Conservation (phyloP, 2,329 filamentous ascomycete species). For the Fusarium stilboides region DNA sequence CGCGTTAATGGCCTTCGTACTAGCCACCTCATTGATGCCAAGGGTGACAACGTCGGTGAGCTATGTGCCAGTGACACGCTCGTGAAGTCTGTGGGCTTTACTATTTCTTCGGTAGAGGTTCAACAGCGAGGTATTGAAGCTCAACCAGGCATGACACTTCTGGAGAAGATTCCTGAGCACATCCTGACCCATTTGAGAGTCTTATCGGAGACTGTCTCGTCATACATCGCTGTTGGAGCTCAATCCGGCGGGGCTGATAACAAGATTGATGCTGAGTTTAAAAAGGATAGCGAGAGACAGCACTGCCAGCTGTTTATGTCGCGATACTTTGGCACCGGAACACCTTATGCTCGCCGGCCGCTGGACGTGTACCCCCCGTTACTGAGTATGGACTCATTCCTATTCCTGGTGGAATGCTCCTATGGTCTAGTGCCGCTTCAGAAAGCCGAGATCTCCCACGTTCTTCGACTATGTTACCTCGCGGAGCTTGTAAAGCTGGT, state of each 20-base stretch:
- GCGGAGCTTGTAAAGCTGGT: slow-evolving; percentile 91
- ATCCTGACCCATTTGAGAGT: slow-evolving; percentile 89
- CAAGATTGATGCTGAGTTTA: slow-evolving; percentile 76
- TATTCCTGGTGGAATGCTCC: slow-evolving; percentile 85
- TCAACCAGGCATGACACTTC: slow-evolving; percentile 79
- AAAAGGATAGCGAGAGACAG: slow-evolving; percentile 78
- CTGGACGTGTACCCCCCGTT: slow-evolving; percentile 70
- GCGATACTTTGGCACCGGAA: slow-evolving; percentile 63
- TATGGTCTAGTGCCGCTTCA: slow-evolving; percentile 78
- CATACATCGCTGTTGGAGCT: slow-evolving; percentile 84
- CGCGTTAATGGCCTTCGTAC: slow-evolving; percentile 67
- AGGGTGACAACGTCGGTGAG: slow-evolving; percentile 58
- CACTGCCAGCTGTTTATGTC: slow-evolving; percentile 82
- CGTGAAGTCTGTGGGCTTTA: slow-evolving; percentile 80
- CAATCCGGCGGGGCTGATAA: slow-evolving; percentile 73
- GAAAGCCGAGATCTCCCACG: slow-evolving; percentile 80
- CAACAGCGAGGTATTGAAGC: slow-evolving; percentile 88
- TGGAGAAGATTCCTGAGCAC: slow-evolving; percentile 89
- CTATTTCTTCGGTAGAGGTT: slow-evolving; percentile 91
- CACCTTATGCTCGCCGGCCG: slow-evolving; percentile 58
- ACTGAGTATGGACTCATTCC: slow-evolving; percentile 79
- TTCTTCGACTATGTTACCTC: slow-evolving; percentile 89
- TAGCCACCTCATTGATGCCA: slow-evolving; percentile 54
- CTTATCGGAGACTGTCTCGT: slow-evolving; percentile 87
- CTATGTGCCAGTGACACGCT: slow-evolving; percentile 72